Evolutionary conservation across 805 yeast species (phyloP), one percentile per base, ranked within the genome.

Genomic region (Zygosaccharomyces pseudorouxii): DNA sequence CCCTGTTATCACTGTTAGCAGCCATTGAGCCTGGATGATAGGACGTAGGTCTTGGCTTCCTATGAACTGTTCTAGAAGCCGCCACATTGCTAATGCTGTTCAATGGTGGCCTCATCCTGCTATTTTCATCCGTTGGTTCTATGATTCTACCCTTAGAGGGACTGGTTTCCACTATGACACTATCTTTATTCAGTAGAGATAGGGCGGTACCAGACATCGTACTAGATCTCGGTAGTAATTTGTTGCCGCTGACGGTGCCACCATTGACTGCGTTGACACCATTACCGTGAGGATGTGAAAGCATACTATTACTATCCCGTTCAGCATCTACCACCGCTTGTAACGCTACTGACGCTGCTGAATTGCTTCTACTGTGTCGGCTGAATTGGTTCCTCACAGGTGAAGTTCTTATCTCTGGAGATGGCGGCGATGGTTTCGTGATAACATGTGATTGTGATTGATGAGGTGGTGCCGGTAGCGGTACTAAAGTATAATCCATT

Each of bases 21-120:
- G 46, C 38, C 40, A 45, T 50, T 25, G 55, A 44, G 4, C 56
- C 55, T 3, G 95, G 95, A 61, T 86, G 90, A 60, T 84, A 86
- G 8, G 93, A 85, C 0, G 92, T 86, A 37, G 95, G 95, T 63
- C 95, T 77, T 49, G 89, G 90, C 59, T 79, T 82, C 63, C 80
- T 77, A 45, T 73, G 72, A 25, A 23, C 39, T 20, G 29, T 20
- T n/a, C 30, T 22, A 20, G 28, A 16, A 18, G 39, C 11, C 2
- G 29, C 29, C 23, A 38, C 29, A 11, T 42, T 28, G 20, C 22
- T 25, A n/a, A 29, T 20, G n/a, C 44, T 23, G 22, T 42, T 35
- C 18, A 42, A 9, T 8, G 22, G 27, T 11, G 46, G 46, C 12
- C 36, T 40, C 22, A 40, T 2, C 5, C n/a, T 42, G 16, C 38